Percentiles rank a stretch among this genome's conserved stretches.
Evolutionary conservation across 225 moss, liverwort and hornwort genomes (phyloP).

Genomic region (Polytrichum formosum): DNA sequence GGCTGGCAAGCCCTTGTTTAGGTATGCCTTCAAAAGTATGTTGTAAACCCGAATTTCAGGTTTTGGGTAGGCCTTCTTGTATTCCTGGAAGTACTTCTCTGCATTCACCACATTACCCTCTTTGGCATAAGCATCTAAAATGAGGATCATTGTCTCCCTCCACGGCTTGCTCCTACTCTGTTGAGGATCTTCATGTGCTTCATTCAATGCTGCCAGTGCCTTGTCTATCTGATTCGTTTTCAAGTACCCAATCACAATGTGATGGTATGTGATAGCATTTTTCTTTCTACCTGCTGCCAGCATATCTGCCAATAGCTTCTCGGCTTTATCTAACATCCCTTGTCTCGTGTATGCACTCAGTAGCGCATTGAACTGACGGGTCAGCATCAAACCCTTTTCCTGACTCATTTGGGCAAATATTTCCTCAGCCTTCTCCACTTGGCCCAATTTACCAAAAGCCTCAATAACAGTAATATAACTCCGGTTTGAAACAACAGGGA

Average conservation of each 20-base stretch:
- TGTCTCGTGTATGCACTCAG: slow-evolving; percentile 46
- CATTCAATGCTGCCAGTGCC: slow-evolving; percentile 40
- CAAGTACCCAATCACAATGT: slow-evolving; percentile 55
- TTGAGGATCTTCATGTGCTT: slow-evolving; percentile 30
- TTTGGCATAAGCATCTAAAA: slow-evolving; percentile 53
- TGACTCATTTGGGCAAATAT: slow-evolving; percentile 49
- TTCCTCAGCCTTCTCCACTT: slow-evolving; percentile 66
- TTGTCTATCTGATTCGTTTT: slow-evolving; percentile 49
- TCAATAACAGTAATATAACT: slow-evolving; percentile 63
- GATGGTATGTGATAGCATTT: slow-evolving; percentile 54
- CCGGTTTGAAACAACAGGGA: slow-evolving; percentile 37
- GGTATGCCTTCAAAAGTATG: slow-evolving; percentile 63
- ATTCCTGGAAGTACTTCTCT: slow-evolving; percentile 50
- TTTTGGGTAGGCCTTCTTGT: slow-evolving; percentile 41
- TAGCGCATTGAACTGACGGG: slow-evolving; percentile 62
- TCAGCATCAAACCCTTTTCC: slow-evolving; percentile 43
- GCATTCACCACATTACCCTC: slow-evolving; percentile 54
- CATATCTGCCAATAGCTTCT: slow-evolving; percentile 48
- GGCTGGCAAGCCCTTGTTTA: slow-evolving; percentile 50
- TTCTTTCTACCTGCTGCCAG: slow-evolving; percentile 28
- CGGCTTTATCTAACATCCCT: slow-evolving; percentile 54
- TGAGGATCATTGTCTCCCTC: slow-evolving; percentile 43
- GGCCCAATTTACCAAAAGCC: slow-evolving; percentile 65
- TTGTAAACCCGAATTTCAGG: slow-evolving; percentile 37
- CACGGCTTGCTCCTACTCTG: slow-evolving; percentile 50